Evolutionary conservation across 139 green algal species (phyloP), one percentile per base, ranked within the genome.

Genomic region (Microglena sp.): DNA sequence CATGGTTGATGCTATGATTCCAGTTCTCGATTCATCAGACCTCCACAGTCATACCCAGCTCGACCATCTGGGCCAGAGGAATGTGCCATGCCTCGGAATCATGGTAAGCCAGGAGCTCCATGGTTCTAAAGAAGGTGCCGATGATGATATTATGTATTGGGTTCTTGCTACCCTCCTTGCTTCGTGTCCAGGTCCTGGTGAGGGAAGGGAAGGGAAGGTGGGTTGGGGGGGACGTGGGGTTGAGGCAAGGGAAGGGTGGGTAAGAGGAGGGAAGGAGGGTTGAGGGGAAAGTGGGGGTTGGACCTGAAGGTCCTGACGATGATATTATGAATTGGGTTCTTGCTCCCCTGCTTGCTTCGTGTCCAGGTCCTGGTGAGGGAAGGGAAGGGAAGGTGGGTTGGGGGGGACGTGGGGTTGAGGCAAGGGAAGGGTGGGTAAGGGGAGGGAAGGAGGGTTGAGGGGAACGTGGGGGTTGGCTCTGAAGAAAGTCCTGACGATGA

Each of bases 71-170:
- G 21, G 65, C 68, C 2, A 31, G 6, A 4, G 68, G 68, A 31
- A 75, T 66, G 46, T 33, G 46, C 68, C 68, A 75, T 0, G 58
- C 11, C 60, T 75, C 68, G 35, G 43, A 66, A 40, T 75, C 68
- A 11, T 36, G 33, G 54, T 58, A 69, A 35, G 68, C 34, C 30
- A 75, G 1, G 27, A 40, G 35, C 53, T 66, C 68, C 28, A 75
- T 43, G 28, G 35, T 46, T 3, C 61, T 57, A 32, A 62, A 75
- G 31, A 66, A 1, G 34, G 60, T 33, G 8, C 68, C 60, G 29
- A 60, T 24, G 11, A 34, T 55, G 58, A 65, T 27, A 4, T 53
- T n/a, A 22, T 50, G 33, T 7, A n/a, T 33, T 15, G 53, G 18
- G 34, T 53, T 65, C 22, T 34, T 53, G 33, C 5, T 65, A 22